Evolutionary conservation across 371 early-diverging fungal genomes (phyloP).

Genomic region (Rhizomucor pusillus): DNA sequence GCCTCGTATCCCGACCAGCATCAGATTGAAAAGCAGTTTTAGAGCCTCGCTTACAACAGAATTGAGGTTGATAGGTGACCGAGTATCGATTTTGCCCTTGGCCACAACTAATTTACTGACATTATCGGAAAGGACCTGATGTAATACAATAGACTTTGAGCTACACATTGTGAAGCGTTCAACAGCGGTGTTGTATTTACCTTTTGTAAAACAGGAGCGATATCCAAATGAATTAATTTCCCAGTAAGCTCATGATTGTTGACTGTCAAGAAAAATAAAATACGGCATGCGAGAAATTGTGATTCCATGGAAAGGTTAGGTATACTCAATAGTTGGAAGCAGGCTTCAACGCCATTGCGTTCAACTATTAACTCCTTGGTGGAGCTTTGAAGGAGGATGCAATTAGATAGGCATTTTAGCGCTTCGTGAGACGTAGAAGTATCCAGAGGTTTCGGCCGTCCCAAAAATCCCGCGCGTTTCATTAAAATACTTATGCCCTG

Average conservation of each 20-base stretch:
- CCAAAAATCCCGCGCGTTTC: slow-evolving; percentile 22
- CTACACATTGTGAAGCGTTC: not conserved
- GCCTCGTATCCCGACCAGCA: slow-evolving; percentile 40
- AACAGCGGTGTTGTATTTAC: slow-evolving; percentile 21
- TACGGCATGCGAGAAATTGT: slow-evolving; percentile 56
- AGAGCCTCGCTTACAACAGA: slow-evolving; percentile 56
- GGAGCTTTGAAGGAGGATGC: slow-evolving; percentile 43
- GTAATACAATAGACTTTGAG: not conserved
- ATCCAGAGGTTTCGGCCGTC: slow-evolving; percentile 11
- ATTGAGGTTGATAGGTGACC: slow-evolving; percentile 31
- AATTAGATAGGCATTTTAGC: slow-evolving; percentile 59
- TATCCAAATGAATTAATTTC: slow-evolving; percentile 37
- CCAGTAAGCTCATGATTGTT: slow-evolving; percentile 37
- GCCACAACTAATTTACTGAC: slow-evolving; percentile 1
- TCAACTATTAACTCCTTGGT: slow-evolving; percentile 45
- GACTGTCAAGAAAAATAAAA: slow-evolving; percentile 59
- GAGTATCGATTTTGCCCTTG: slow-evolving; percentile 4
- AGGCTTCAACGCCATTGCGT: slow-evolving; percentile 31
- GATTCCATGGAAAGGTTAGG: slow-evolving; percentile 40
- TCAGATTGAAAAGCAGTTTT: slow-evolving; percentile 58
- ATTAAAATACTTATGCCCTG: slow-evolving; percentile 31
- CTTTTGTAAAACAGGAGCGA: slow-evolving; percentile 35
- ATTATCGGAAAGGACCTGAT: not conserved
- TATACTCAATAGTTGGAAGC: slow-evolving; percentile 32
- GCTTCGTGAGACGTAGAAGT: slow-evolving; percentile 42